A percentile compares a stretch with the other conserved stretches of the same genome.
Conservation (phyloP, 345 rosid genomes). For the Moricandia moricandioides region DNA sequence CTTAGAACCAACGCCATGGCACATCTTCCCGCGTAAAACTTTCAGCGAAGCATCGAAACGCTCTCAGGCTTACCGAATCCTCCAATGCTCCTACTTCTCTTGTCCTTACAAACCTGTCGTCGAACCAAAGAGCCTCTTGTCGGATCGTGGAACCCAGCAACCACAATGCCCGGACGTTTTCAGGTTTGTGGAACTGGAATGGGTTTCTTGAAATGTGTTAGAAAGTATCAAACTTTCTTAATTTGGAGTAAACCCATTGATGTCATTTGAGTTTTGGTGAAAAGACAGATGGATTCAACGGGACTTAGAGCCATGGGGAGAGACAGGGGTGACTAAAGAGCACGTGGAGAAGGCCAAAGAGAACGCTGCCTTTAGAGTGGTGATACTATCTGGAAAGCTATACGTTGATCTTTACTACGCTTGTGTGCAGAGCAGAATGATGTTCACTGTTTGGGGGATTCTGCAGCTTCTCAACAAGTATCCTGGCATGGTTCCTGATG, state of each 20-base stretch:
- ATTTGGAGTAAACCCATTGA: background rate
- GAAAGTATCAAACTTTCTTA: constrained; percentile 6
- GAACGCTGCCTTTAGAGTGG: constrained; percentile 66
- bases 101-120: constrained; percentile 43
- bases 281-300: constrained; percentile 55
- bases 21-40: constrained; percentile 57
- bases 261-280: constrained; percentile 18
- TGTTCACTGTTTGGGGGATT: constrained; percentile 88
- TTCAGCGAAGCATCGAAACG: constrained; percentile 50
- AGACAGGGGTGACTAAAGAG: constrained; percentile 47
- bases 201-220: background rate
- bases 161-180: constrained; percentile 64
- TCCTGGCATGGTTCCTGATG: constrained; percentile 86
- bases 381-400: constrained; percentile 59
- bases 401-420: constrained; percentile 79
- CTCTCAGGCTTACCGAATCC: constrained; percentile 57
- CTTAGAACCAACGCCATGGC: constrained; percentile 95
- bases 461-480: constrained; percentile 73
- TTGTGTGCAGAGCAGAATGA: constrained; percentile 77
- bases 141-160: constrained; percentile 8
- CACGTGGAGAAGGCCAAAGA: constrained; percentile 55
- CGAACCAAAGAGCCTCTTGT: background rate
- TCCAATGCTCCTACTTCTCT: constrained; percentile 83
- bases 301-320: constrained; percentile 79
- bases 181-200: constrained; percentile 21